phyloP scores from a whole-genome alignment of 495 filamentous ascomycete genomes.

The Penicillium maclennaniae region DNA sequence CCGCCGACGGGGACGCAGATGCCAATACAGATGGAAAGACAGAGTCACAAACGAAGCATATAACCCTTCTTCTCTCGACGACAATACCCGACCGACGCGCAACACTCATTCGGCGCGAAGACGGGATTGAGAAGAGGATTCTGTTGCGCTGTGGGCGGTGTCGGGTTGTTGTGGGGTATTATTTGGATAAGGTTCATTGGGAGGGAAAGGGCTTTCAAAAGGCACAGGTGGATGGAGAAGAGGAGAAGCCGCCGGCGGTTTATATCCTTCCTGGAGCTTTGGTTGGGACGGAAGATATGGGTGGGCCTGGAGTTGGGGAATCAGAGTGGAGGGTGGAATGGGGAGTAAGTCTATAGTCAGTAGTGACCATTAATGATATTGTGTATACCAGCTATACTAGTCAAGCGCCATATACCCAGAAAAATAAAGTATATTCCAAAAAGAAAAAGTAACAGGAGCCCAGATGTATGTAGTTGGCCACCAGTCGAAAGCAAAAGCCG shows the following conservation, averaged over 20 bases:
- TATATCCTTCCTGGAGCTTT: constrained; percentile 59
- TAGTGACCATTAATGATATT: too few species aligned
- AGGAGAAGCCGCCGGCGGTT: constrained; percentile 40
- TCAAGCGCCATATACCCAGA: background rate
- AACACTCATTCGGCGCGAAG: constrained; percentile 55
- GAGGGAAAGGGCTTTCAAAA: background rate
- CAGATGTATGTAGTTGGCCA: too few species aligned
- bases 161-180: constrained; percentile 61
- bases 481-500: too few species aligned
- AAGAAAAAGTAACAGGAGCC: too few species aligned
- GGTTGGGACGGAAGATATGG: constrained; percentile 46
- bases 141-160: constrained; percentile 61
- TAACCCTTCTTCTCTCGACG: constrained; percentile 49
- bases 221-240: constrained; percentile 18
- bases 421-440: background rate
- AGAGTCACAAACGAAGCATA: constrained; percentile 25
- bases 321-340: constrained; percentile 33
- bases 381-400: too few species aligned
- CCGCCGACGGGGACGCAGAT: background rate
- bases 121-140: constrained; percentile 71
- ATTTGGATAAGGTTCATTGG: constrained; percentile 40
- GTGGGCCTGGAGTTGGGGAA: constrained; percentile 25
- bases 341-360: background rate
- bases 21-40: background rate
- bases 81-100: constrained; percentile 44